Evolutionary conservation across 768 basidiomycete species (phyloP).

Genomic region (Leucocoprinus sp.): DNA sequence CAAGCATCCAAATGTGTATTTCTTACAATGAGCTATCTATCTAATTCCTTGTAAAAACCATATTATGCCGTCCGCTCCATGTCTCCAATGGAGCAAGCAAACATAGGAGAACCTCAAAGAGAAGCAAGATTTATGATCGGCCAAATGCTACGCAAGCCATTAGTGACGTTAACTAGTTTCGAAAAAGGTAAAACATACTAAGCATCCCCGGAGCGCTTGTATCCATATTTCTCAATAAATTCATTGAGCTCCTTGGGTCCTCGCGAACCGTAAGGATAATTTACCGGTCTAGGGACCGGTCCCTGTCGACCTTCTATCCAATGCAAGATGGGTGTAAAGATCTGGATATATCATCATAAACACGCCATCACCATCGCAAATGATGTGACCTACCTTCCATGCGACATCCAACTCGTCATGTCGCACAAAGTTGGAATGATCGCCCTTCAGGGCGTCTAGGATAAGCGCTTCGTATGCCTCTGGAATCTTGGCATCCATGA

Average conservation of each 20-base stretch:
- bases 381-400: constrained; percentile 72
- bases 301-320: constrained; percentile 86
- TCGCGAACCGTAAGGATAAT: constrained; percentile 90
- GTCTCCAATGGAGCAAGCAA: too few species aligned
- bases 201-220: constrained; percentile 51
- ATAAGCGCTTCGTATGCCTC: constrained; percentile 97
- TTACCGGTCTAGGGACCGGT: constrained; percentile 55
- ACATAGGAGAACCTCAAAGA: constrained; percentile 27
- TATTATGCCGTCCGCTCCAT: too few species aligned
- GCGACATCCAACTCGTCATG: constrained; percentile 96
- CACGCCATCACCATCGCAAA: neutral
- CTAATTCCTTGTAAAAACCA: too few species aligned
- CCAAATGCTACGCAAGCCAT: constrained; percentile 46
- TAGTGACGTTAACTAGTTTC: neutral
- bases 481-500: constrained; percentile 85
- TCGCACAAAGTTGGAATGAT: constrained; percentile 98
- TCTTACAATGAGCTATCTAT: too few species aligned
- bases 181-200: constrained; percentile 53
- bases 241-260: constrained; percentile 81
- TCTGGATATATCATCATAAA: constrained; percentile 34
- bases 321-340: constrained; percentile 90
- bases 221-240: constrained; percentile 74
- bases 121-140: constrained; percentile 62
- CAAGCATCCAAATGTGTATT: too few species aligned
- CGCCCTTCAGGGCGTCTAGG: constrained; percentile 92